phyloP scores from a whole-genome alignment of 2,329 filamentous ascomycete genomes.

The Penicillium sp. region DNA sequence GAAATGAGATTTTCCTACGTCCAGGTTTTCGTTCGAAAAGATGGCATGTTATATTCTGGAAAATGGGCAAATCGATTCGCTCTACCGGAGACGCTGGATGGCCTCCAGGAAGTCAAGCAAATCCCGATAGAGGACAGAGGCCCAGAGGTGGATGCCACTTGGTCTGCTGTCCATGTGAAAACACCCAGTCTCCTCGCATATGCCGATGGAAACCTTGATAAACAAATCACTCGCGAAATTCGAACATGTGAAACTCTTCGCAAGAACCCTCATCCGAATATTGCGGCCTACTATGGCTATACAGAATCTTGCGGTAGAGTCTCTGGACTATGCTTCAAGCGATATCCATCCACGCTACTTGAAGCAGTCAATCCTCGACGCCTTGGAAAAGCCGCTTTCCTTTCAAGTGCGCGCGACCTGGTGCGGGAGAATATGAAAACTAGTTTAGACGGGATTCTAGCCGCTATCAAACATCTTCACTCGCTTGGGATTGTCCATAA shows the following conservation, averaged over 20 bases:
- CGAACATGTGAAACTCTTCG: slow-evolving; percentile 20
- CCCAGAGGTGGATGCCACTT: slow-evolving; percentile 10
- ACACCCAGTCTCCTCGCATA: slow-evolving; percentile 18
- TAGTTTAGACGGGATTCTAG: slow-evolving; percentile 16
- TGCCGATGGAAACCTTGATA: slow-evolving; percentile 12
- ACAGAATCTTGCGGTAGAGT: slow-evolving; percentile 13
- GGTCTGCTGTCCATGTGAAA: slow-evolving; percentile 18
- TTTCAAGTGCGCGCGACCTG: slow-evolving; percentile 12
- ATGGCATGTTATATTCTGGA: slow-evolving; percentile 17
- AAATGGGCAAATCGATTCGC: slow-evolving; percentile 16
- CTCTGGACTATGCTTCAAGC: slow-evolving; percentile 21
- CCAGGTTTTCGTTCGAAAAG: slow-evolving; percentile 14
- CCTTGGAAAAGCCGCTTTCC: slow-evolving; percentile 16
- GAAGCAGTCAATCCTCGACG: slow-evolving; percentile 17
- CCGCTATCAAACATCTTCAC: slow-evolving; percentile 26
- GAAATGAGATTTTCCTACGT: slow-evolving; percentile 18
- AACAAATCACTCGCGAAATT: slow-evolving; percentile 17
- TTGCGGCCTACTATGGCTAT: slow-evolving; percentile 21
- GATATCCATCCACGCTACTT: slow-evolving; percentile 18
- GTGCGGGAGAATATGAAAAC: slow-evolving; percentile 13
- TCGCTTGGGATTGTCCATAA: slow-evolving; percentile 24
- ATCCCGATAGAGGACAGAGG: slow-evolving; percentile 14
- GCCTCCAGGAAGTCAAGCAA: slow-evolving; percentile 14
- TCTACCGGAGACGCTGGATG: slow-evolving; percentile 10
- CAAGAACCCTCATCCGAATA: slow-evolving; percentile 23